Conservation (phyloP, 225 moss, liverwort and hornwort species). For the Climacium dendroides region DNA sequence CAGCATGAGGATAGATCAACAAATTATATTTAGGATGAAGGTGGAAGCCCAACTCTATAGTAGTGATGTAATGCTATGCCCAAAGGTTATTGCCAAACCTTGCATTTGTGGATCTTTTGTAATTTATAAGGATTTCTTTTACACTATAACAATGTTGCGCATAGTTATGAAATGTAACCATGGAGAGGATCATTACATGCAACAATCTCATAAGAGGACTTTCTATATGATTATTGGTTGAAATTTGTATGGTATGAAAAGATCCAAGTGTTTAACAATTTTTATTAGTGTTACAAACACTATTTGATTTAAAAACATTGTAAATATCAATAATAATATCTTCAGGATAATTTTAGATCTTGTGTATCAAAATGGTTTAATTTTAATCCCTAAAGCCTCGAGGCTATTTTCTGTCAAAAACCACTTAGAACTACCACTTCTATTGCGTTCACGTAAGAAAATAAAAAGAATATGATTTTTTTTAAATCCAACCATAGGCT, state of each 20-base stretch:
- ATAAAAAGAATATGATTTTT: no score
- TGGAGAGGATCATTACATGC: accelerated
- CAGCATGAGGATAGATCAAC: accelerated
- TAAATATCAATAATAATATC: not conserved
- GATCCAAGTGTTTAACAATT: not conserved
- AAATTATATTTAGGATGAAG: not conserved
- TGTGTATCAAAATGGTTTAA: not conserved
- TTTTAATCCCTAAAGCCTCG: no score
- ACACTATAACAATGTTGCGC: accelerated
- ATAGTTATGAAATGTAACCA: not conserved
- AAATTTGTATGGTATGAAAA: not conserved
- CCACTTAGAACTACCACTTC: no score
- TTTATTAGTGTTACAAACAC: not conserved
- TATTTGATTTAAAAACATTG: not conserved
- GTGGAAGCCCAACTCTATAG: accelerated
- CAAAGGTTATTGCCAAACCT: not conserved
- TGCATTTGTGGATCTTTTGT: not conserved
- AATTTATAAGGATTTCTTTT: not conserved
- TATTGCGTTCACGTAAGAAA: no score
- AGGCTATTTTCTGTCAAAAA: no score
- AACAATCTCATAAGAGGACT: not conserved
- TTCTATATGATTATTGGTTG: no score
- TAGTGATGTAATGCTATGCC: accelerated
- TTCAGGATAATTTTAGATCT: not conserved
- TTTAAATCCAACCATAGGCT: no score